Evolutionary conservation across 2,329 filamentous ascomycete species (phyloP), one percentile per base, ranked within the genome.

Genomic region (Calonectria pauciramosa): DNA sequence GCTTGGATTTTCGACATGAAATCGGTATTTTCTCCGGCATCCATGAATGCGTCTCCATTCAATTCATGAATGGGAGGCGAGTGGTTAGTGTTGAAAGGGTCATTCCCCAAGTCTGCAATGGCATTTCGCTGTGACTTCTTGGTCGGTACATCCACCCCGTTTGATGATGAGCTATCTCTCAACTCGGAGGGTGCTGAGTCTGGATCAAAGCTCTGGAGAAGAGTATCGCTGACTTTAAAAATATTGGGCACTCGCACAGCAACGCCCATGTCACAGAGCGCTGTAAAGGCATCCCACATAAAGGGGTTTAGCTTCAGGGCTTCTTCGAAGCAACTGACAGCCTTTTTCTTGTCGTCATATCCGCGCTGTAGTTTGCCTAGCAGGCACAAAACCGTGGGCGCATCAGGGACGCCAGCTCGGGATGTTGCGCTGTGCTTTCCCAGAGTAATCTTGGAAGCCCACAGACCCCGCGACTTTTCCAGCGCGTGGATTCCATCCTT

Each of bases 281-380:
- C 94, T 28, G 93, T 93, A 81, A 99, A 99, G 0, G 96, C 96
- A 88, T 99, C 97, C 97, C 97, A 99, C 91, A 98, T 97, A 85
- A 99, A 96, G 1, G 97, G 96, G 82, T 99, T 99, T 70, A 93
- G 85, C 85, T 96, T 97, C 80, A 99, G 87, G 8, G 96, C 92
- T 74, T 97, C 95, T 78, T 98, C 95, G 82, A 97, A 99, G 84
- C 92, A 95, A 78, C 94, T 91, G 20, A 96, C 92, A 10, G 97
- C 96, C 84, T 95, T 96, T 79, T 94, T 94, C 81, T 94, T 94
- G 80, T 95, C 90, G 79, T 98, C 94, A 80, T 97, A 93, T 3
- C 91, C 95, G 64, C 94, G 92, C 87, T 96, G 96, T 34, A 99
- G 88, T 85, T 97, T 98, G 32, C 95, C 97, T 36, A 98, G 89